Evolutionary conservation across 345 rosid species (phyloP).

Genomic region (Ricinus communis): DNA sequence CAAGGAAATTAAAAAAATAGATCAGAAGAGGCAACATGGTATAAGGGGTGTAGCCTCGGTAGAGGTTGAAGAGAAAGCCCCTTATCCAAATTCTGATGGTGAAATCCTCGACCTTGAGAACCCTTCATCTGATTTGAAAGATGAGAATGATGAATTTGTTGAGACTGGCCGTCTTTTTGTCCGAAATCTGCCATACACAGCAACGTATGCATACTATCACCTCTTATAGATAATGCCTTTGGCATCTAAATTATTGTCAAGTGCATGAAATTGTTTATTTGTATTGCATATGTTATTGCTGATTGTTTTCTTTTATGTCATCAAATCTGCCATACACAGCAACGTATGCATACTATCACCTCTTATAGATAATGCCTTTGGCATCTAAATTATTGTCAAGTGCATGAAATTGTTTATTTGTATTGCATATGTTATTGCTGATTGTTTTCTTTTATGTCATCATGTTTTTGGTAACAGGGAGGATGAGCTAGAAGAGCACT

Average conservation of each 20-base stretch:
- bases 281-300: no score
- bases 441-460: slow-evolving; percentile 1
- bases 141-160: slow-evolving; percentile 41
- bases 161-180: slow-evolving; percentile 74
- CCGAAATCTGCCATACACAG: slow-evolving; percentile 75
- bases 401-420: not conserved
- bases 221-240: not conserved
- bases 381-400: not conserved
- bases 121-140: slow-evolving; percentile 31
- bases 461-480: slow-evolving; percentile 47
- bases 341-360: slow-evolving; percentile 40
- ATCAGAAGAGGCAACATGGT: slow-evolving; percentile 19
- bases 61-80: slow-evolving; percentile 33
- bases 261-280: no score
- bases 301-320: no score
- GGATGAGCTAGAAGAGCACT: slow-evolving; percentile 83
- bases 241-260: not conserved
- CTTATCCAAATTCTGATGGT: slow-evolving; percentile 38
- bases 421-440: not conserved
- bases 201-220: slow-evolving; percentile 47
- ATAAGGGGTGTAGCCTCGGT: slow-evolving; percentile 21
- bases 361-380: not conserved
- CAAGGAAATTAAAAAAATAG: slow-evolving; percentile 19
- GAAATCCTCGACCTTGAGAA: slow-evolving; percentile 36
- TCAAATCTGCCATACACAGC: slow-evolving; percentile 77